phyloP scores from a whole-genome alignment of 2,329 filamentous ascomycete genomes.

The Hypoxylon sp. region DNA sequence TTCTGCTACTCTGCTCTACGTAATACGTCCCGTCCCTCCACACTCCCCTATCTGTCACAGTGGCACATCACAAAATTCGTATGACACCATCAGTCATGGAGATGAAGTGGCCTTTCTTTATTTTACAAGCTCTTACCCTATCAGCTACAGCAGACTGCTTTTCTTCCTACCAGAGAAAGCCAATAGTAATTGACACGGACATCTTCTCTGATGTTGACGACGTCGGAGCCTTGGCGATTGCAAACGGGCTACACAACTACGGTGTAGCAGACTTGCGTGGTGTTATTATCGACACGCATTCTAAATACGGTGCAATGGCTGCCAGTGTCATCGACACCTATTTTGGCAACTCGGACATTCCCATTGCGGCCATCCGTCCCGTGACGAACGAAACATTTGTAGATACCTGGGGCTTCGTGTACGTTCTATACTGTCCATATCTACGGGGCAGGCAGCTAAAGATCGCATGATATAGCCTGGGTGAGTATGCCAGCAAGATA shows the following conservation, averaged over 20 bases:
- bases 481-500: slow-evolving; percentile 61
- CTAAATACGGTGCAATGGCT: slow-evolving; percentile 45
- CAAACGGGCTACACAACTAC: slow-evolving; percentile 37
- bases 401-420: slow-evolving; percentile 53
- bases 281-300: slow-evolving; percentile 34
- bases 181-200: slow-evolving; percentile 38
- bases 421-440: neutral
- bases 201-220: slow-evolving; percentile 41
- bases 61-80: no score
- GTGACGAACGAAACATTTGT: slow-evolving; percentile 58
- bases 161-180: slow-evolving; percentile 15
- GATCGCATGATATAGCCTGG: slow-evolving; percentile 40
- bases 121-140: slow-evolving; percentile 4
- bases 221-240: slow-evolving; percentile 34
- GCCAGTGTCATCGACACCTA: slow-evolving; percentile 56
- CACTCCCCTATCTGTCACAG: no score
- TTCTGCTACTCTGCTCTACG: neutral
- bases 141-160: neutral
- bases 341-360: slow-evolving; percentile 53
- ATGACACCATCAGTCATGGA: slow-evolving; percentile 13
- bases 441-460: slow-evolving; percentile 5
- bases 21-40: neutral
- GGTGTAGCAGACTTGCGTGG: slow-evolving; percentile 34
- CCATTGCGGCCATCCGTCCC: slow-evolving; percentile 56
- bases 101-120: neutral